A percentile compares a stretch with the other conserved stretches of the same genome.
Conservation (phyloP, 1,284 basidiomycete genomes). For the Irpex lacteus region DNA sequence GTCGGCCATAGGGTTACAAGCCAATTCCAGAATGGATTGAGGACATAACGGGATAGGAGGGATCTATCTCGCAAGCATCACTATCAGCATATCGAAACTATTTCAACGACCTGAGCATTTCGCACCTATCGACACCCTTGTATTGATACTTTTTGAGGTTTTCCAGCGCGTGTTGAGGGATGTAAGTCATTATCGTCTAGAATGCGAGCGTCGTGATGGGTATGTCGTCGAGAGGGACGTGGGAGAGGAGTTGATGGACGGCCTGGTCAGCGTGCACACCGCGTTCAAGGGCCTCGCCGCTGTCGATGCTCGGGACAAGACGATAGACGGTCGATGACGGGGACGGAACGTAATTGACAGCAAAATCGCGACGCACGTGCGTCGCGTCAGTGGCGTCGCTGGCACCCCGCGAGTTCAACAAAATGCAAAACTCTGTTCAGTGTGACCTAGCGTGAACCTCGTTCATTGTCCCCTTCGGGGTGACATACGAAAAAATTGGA, state of each 20-base stretch:
- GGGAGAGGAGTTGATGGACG: background rate
- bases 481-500: constrained; percentile 15
- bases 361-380: background rate
- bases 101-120: constrained; percentile 16
- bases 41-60: constrained; percentile 72
- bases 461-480: constrained; percentile 9
- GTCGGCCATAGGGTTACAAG: constrained; percentile 90
- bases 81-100: background rate
- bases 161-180: constrained; percentile 54
- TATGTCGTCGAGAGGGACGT: background rate
- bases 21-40: constrained; percentile 94
- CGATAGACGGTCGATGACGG: background rate
- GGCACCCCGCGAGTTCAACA: constrained; percentile 6
- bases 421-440: background rate
- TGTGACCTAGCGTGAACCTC: background rate
- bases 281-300: background rate
- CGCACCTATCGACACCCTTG: constrained; percentile 70
- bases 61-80: constrained; percentile 45
- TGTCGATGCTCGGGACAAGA: background rate
- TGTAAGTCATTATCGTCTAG: constrained; percentile 41
- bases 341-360: background rate
- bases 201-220: background rate
- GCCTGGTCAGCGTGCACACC: background rate
- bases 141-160: constrained; percentile 70
- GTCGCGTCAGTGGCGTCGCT: background rate